Conservation (phyloP, 2,329 filamentous ascomycete species). For the Chaetomium olivaceum region DNA sequence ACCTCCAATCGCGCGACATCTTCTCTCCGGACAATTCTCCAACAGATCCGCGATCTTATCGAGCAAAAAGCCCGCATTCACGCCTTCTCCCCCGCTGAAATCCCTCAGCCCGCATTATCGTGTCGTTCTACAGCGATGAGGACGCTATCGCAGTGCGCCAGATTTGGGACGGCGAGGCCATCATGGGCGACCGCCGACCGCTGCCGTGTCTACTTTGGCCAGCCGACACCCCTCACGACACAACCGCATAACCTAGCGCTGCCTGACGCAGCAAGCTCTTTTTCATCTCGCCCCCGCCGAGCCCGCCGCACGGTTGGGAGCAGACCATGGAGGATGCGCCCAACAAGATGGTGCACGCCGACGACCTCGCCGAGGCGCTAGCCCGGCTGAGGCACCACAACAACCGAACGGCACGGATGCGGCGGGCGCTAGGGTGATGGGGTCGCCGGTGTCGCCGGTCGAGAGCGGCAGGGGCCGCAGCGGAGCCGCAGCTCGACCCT, state of each 20-base stretch:
- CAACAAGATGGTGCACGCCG: slow-evolving; percentile 68
- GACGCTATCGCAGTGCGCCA: slow-evolving; percentile 70
- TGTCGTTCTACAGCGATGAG: slow-evolving; percentile 71
- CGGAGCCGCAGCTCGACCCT: slow-evolving; percentile 65
- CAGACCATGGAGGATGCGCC: slow-evolving; percentile 67
- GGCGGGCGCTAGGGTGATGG: slow-evolving; percentile 10
- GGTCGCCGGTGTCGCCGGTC: slow-evolving; percentile 45
- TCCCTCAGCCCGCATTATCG: slow-evolving; percentile 78
- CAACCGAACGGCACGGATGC: slow-evolving; percentile 31
- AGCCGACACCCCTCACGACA: slow-evolving; percentile 57
- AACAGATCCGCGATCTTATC: slow-evolving; percentile 72
- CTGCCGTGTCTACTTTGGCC: slow-evolving; percentile 69
- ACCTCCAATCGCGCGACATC: slow-evolving; percentile 70
- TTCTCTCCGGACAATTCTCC: slow-evolving; percentile 72
- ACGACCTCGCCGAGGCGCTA: slow-evolving; percentile 67
- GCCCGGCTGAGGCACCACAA: slow-evolving; percentile 58
- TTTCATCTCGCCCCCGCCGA: slow-evolving; percentile 71
- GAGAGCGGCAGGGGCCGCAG: slow-evolving; percentile 34
- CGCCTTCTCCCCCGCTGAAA: slow-evolving; percentile 74
- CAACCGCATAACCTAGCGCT: slow-evolving; percentile 59
- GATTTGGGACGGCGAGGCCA: slow-evolving; percentile 70
- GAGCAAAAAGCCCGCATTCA: slow-evolving; percentile 69
- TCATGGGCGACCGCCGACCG: slow-evolving; percentile 68
- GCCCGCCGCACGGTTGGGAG: slow-evolving; percentile 69
- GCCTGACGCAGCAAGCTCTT: slow-evolving; percentile 69